Conservation (phyloP, 2,329 filamentous ascomycete species). For the Colletotrichum sp. region DNA sequence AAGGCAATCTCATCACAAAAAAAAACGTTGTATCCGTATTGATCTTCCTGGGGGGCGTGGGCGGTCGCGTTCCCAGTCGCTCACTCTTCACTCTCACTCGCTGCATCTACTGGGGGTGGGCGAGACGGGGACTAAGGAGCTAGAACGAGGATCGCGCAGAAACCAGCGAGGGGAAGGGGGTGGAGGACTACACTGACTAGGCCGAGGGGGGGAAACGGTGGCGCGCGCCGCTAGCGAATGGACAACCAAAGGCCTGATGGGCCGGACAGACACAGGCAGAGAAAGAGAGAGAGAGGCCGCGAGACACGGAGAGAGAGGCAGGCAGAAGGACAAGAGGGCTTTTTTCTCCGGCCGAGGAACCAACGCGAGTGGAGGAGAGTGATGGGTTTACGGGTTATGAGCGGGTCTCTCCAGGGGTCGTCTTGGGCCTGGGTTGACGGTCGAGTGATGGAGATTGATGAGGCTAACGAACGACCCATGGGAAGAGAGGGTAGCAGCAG, state of each 20-base stretch:
- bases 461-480: neutral
- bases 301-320: neutral
- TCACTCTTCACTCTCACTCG: neutral
- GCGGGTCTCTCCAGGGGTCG: neutral
- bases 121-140: neutral
- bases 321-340: neutral
- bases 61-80: neutral
- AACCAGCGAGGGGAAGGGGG: neutral
- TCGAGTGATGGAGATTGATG: constrained; percentile 3
- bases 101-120: constrained; percentile 5
- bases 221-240: constrained; percentile 15
- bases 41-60: constrained; percentile 1
- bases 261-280: neutral
- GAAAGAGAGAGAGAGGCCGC: neutral
- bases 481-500: neutral
- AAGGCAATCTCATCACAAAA: constrained; percentile 18
- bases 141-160: constrained; percentile 10
- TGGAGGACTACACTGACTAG: constrained; percentile 4
- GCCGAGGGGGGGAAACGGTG: constrained; percentile 14
- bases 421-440: neutral
- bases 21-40: constrained; percentile 12
- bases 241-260: neutral
- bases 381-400: neutral
- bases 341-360: constrained; percentile 6
- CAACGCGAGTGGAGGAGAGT: constrained; percentile 16